A percentile compares a stretch with the other conserved stretches of the same genome.
Conservation (phyloP, 2,329 filamentous ascomycete species). For the Parafenestella ontariensis region DNA sequence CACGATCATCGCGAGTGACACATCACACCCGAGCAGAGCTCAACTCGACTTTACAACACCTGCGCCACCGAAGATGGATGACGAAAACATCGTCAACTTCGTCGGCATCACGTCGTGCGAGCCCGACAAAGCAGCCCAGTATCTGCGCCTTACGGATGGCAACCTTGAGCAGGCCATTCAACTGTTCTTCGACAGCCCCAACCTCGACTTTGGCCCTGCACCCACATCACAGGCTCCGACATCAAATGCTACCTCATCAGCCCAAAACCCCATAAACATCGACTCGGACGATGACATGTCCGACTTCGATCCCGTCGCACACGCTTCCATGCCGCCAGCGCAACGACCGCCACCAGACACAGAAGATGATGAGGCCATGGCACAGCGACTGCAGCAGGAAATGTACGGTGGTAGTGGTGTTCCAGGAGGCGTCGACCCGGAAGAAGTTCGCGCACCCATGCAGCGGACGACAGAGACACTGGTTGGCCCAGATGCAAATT, state of each 20-base stretch:
- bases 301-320: conserved; percentile 53
- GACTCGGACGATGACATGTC: conserved; percentile 76
- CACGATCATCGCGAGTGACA: neutral
- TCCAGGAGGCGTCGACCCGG: conserved; percentile 44
- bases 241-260: conserved; percentile 42
- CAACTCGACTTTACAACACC: neutral
- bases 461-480: conserved; percentile 90
- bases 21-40: neutral
- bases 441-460: conserved; percentile 88
- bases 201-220: conserved; percentile 62
- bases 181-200: conserved; percentile 89
- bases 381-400: conserved; percentile 88
- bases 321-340: conserved; percentile 31
- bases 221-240: conserved; percentile 47
- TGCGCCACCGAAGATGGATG: conserved; percentile 40
- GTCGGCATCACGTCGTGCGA: conserved; percentile 79
- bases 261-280: conserved; percentile 70
- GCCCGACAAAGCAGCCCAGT: conserved; percentile 77
- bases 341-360: conserved; percentile 49
- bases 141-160: conserved; percentile 83
- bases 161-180: conserved; percentile 86
- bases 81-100: conserved; percentile 75
- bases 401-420: conserved; percentile 68
- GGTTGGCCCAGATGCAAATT: conserved; percentile 72
- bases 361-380: conserved; percentile 94